Evolutionary conservation across 2,329 filamentous ascomycete genomes (phyloP).

Genomic region (Lachnellula subtilissima): DNA sequence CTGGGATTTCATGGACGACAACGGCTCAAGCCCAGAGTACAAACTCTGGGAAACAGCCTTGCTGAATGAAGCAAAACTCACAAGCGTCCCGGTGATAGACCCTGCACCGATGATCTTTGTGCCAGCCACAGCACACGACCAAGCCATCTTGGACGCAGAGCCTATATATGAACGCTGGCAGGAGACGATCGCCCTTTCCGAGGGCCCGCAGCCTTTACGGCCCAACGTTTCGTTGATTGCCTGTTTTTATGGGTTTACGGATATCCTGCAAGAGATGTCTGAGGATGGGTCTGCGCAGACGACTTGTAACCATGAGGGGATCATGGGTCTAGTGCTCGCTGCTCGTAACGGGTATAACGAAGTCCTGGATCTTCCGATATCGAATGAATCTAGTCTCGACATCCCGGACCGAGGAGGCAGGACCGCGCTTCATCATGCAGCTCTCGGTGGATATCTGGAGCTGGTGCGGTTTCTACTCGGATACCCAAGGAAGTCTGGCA

Average conservation of each 20-base stretch:
- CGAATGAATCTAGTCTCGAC: conserved; percentile 65
- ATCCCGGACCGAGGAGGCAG: conserved; percentile 87
- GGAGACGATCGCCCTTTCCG: background rate
- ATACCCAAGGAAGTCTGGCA: background rate
- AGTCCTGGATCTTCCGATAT: conserved; percentile 1
- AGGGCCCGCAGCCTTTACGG: background rate
- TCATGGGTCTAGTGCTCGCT: conserved; percentile 6
- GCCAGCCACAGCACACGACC: conserved; percentile 2
- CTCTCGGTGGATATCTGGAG: conserved; percentile 31
- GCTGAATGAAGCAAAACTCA: conserved; percentile 5
- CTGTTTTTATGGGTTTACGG: conserved; percentile 9
- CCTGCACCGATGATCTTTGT: conserved; percentile 7
- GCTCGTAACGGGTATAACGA: conserved; percentile 3
- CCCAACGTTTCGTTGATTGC: conserved; percentile 7
- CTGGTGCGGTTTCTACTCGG: conserved; percentile 5
- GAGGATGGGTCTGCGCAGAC: conserved; percentile 5
- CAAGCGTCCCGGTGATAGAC: background rate
- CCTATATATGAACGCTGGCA: conserved; percentile 5
- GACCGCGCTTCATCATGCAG: conserved; percentile 81
- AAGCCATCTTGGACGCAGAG: conserved; percentile 3
- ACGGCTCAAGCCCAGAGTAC: conserved; percentile 2
- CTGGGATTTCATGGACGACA: conserved; percentile 5
- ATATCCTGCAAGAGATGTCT: conserved; percentile 11
- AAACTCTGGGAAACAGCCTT: background rate
- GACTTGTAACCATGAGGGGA: conserved; percentile 7